Conservation (phyloP, 768 basidiomycete species). For the Cystofilobasidium capitatum region DNA sequence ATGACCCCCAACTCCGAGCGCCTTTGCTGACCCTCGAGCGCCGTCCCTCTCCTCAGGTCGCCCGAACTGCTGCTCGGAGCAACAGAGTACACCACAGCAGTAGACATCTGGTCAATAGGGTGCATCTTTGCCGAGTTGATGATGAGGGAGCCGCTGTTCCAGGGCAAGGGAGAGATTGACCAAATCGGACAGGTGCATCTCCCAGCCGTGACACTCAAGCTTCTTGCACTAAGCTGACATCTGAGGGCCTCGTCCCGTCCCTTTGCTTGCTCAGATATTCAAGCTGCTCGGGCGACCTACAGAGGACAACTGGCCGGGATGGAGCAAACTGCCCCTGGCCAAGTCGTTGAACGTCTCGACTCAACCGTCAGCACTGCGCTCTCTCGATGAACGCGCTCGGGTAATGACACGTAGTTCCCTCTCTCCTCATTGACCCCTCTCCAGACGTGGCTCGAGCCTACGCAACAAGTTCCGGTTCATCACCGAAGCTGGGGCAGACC, state of each 20-base stretch:
- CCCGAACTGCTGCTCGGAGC: slow-evolving; percentile 93
- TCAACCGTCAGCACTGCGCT: slow-evolving; percentile 35
- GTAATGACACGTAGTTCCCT: background rate
- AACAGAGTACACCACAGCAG: slow-evolving; percentile 82
- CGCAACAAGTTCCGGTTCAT: slow-evolving; percentile 79
- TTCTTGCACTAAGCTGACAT: background rate
- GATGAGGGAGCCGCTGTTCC: slow-evolving; percentile 90
- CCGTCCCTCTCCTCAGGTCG: slow-evolving; percentile 52
- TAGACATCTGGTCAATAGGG: slow-evolving; percentile 98
- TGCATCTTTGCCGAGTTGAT: slow-evolving; percentile 97
- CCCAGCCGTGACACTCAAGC: background rate
- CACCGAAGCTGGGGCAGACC: slow-evolving; percentile 70
- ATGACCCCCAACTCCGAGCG: background rate
- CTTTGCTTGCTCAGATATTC: slow-evolving; percentile 67
- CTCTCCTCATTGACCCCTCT: background rate
- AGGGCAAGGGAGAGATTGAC: slow-evolving; percentile 90
- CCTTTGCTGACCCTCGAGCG: slow-evolving; percentile 6
- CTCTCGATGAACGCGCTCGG: background rate
- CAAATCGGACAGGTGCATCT: slow-evolving; percentile 60
- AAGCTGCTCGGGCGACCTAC: slow-evolving; percentile 91
- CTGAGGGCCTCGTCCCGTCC: background rate
- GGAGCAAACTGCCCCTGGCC: slow-evolving; percentile 63
- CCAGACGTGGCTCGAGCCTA: slow-evolving; percentile 44
- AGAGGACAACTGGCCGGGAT: slow-evolving; percentile 74
- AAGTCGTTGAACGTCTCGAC: slow-evolving; percentile 54